Evolutionary conservation across 2,329 filamentous ascomycete species (phyloP).

Genomic region (Allantophomopsis cytisporea): DNA sequence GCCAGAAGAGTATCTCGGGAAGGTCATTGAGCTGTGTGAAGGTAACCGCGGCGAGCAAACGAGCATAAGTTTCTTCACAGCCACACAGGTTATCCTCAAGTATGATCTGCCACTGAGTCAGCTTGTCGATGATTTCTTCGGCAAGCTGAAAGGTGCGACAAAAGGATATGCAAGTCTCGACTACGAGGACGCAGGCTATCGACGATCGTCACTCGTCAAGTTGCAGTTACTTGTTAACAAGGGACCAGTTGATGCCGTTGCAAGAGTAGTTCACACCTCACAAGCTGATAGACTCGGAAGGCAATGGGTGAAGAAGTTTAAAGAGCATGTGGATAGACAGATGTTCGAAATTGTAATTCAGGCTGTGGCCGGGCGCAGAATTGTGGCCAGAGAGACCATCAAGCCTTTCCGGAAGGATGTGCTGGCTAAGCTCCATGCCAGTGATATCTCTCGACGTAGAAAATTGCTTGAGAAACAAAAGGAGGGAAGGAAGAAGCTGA

Average conservation of each 20-base stretch:
- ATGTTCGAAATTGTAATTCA: constrained; percentile 98
- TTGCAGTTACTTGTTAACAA: constrained; percentile 92
- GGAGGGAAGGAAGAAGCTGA: constrained; percentile 78
- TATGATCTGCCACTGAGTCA: constrained; percentile 83
- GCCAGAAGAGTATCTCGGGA: constrained; percentile 86
- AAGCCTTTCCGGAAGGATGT: constrained; percentile 97
- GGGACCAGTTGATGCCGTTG: constrained; percentile 81
- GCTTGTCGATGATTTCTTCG: constrained; percentile 93
- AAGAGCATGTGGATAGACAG: constrained; percentile 88
- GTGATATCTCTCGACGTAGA: constrained; percentile 66
- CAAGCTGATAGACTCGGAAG: constrained; percentile 72
- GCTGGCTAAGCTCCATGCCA: constrained; percentile 81
- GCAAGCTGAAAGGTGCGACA: constrained; percentile 83
- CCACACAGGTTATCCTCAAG: constrained; percentile 85
- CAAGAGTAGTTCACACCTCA: constrained; percentile 73
- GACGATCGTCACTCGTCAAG: constrained; percentile 68
- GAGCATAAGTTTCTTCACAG: constrained; percentile 80
- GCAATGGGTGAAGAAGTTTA: constrained; percentile 90
- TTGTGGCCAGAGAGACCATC: constrained; percentile 85
- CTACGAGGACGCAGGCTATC: constrained; percentile 91
- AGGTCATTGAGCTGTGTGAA: constrained; percentile 91
- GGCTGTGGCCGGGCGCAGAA: constrained; percentile 66
- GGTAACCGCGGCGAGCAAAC: constrained; percentile 77
- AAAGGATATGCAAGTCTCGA: constrained; percentile 94
- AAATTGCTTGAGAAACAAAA: constrained; percentile 97